Evolutionary conservation across 345 rosid species (phyloP).

Genomic region (Carallia pectinifolia): DNA sequence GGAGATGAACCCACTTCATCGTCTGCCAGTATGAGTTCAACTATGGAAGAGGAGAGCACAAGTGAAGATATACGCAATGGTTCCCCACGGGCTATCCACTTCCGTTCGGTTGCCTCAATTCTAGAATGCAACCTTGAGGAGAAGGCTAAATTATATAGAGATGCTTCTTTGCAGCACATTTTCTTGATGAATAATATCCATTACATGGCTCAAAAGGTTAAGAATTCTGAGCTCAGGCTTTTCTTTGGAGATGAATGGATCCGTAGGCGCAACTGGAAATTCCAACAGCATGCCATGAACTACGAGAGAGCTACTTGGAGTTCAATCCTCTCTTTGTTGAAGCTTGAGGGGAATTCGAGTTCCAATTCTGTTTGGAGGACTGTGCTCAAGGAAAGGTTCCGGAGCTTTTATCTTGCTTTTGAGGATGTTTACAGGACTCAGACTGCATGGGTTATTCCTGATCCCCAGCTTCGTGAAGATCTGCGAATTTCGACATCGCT

Average conservation of each 20-base stretch:
- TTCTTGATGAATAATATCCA: constrained; percentile 86
- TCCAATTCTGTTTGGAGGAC: constrained; percentile 42
- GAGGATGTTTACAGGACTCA: constrained; percentile 83
- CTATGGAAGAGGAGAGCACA: constrained; percentile 37
- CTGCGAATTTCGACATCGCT: constrained; percentile 62
- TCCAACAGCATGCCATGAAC: constrained; percentile 68
- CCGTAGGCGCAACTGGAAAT: constrained; percentile 67
- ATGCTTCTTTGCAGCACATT: constrained; percentile 63
- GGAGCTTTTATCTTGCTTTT: constrained; percentile 57
- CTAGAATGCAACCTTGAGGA: constrained; percentile 67
- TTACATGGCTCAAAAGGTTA: constrained; percentile 83
- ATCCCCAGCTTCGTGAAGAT: constrained; percentile 67
- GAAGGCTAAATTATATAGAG: constrained; percentile 63
- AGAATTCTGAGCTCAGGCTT: constrained; percentile 57
- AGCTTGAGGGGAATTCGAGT: constrained; percentile 51
- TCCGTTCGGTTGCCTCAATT: constrained; percentile 53
- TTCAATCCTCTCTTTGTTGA: constrained; percentile 57
- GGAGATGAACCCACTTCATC: constrained; percentile 28
- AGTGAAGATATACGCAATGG: constrained; percentile 25
- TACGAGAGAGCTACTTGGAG: constrained; percentile 82
- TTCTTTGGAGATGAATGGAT: constrained; percentile 78
- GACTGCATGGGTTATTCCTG: constrained; percentile 69
- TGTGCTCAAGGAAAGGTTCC: constrained; percentile 60
- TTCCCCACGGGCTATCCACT: constrained; percentile 47
- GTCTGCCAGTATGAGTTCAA: constrained; percentile 35